These are phyloP conservation scores for Kurtzmaniella fragi DNA, from an alignment of 805 yeast species.

Conservation along the genomic window DNA sequence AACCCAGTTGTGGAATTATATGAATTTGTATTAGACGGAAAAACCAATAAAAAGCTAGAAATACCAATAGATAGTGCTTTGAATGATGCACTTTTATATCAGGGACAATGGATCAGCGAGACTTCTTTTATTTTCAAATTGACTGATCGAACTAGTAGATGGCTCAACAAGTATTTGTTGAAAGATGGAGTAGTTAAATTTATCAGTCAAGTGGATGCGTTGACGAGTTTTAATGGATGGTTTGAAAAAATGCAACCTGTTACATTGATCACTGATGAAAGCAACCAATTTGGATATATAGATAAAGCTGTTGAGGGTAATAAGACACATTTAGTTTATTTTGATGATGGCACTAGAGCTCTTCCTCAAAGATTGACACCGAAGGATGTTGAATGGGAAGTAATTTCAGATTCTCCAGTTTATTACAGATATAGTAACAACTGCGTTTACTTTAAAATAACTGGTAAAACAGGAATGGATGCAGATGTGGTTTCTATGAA, in stretches of 20 bases:
- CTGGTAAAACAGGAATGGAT: slow-evolving; percentile 73
- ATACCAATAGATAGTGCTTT: slow-evolving; percentile 1
- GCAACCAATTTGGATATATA: slow-evolving; percentile 53
- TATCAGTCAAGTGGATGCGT: slow-evolving; percentile 25
- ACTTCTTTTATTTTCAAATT: slow-evolving; percentile 51
- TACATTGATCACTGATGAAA: slow-evolving; percentile 13
- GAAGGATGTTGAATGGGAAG: slow-evolving; percentile 71
- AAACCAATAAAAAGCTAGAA: slow-evolving; percentile 8
- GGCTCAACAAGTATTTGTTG: slow-evolving; percentile 42
- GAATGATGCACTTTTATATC: slow-evolving; percentile 35
- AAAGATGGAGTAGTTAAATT: slow-evolving; percentile 21
- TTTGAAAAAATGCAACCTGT: slow-evolving; percentile 39
- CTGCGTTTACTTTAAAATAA: slow-evolving; percentile 56
- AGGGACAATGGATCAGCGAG: slow-evolving; percentile 54
- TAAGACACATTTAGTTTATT: slow-evolving; percentile 73
- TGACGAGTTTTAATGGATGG: slow-evolving; percentile 49
- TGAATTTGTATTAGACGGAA: slow-evolving; percentile 29
- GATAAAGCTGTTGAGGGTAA: slow-evolving; percentile 60
- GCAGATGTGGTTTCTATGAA: slow-evolving; percentile 71
- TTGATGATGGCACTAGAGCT: slow-evolving; percentile 49
- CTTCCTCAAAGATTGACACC: slow-evolving; percentile 45
- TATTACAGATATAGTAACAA: slow-evolving; percentile 44
- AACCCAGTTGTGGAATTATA: slow-evolving; percentile 52
- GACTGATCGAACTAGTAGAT: slow-evolving; percentile 59
- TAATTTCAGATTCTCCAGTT: slow-evolving; percentile 56